These are phyloP conservation scores for Alternaria gaisen DNA, from an alignment of 2,329 filamentous ascomycete genomes.

Conservation along the genomic window DNA sequence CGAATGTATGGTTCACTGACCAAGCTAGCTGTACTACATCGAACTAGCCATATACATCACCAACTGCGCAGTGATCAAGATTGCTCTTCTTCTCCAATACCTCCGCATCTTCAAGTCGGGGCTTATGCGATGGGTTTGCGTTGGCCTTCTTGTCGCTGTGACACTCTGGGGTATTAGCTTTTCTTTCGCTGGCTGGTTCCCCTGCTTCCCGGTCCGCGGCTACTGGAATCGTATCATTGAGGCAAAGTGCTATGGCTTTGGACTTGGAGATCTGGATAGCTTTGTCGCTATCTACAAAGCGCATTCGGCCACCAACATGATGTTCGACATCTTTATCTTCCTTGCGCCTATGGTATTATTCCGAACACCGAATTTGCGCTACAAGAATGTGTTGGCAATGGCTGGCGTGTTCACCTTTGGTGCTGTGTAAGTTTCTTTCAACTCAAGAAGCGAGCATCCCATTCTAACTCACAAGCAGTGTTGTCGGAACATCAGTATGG, in stretches of 20 bases:
- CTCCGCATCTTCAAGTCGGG: conserved; percentile 49
- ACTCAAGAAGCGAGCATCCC: too few species aligned
- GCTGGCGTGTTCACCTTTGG: conserved; percentile 45
- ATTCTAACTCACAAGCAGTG: conserved; percentile 31
- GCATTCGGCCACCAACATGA: conserved; percentile 47
- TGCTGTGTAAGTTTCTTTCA: conserved; percentile 36
- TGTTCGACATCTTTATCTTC: conserved; percentile 47
- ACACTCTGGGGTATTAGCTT: conserved; percentile 44
- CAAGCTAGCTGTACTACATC: conserved; percentile 39
- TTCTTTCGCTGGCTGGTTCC: conserved; percentile 43
- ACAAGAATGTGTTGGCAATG: conserved; percentile 42
- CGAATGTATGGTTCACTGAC: background rate
- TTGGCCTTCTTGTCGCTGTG: conserved; percentile 33
- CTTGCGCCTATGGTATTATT: conserved; percentile 44
- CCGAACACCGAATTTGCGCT: conserved; percentile 33
- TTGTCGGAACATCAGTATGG: conserved; percentile 42
- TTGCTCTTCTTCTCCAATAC: conserved; percentile 49
- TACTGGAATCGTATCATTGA: conserved; percentile 33
- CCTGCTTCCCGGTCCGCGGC: conserved; percentile 37
- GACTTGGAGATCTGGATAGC: conserved; percentile 22
- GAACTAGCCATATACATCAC: conserved; percentile 42
- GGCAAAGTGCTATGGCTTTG: conserved; percentile 43
- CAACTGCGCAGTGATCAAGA: conserved; percentile 46
- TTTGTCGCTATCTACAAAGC: conserved; percentile 40
- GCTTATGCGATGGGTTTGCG: conserved; percentile 39